A percentile compares a stretch with the other conserved stretches of the same genome.
phyloP scores from a whole-genome alignment of 768 basidiomycete genomes.

The Cystofilobasidium macerans region DNA sequence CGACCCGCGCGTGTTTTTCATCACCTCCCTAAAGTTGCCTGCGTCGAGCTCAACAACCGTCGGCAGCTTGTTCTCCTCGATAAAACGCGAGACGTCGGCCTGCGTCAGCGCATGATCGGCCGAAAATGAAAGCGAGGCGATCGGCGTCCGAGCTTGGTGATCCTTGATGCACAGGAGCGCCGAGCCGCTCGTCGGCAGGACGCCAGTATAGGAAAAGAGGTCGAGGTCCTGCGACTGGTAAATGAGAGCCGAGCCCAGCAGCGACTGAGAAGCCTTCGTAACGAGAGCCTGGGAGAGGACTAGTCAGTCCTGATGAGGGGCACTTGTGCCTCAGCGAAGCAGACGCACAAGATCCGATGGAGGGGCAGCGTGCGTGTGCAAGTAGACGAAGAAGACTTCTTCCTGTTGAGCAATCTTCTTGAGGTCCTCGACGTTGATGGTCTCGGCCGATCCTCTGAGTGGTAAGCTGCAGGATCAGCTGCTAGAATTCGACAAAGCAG shows the following conservation, averaged over 20 bases:
- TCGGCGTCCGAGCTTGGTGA: conserved; percentile 44
- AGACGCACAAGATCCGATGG: conserved; percentile 36
- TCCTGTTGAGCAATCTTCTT: conserved; percentile 42
- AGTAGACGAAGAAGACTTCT: conserved; percentile 52
- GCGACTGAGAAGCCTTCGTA: conserved; percentile 47
- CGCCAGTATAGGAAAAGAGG: conserved; percentile 35
- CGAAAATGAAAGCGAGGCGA: conserved; percentile 29
- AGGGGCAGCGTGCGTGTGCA: conserved; percentile 41
- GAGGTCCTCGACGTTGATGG: conserved; percentile 36
- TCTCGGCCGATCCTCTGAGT: conserved; percentile 16
- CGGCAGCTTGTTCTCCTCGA: conserved; percentile 60
- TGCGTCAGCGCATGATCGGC: conserved; percentile 26
- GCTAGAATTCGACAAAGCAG: background rate
- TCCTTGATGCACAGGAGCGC: conserved; percentile 55
- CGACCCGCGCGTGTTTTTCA: conserved; percentile 65
- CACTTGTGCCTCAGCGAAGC: background rate
- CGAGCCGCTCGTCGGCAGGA: conserved; percentile 34
- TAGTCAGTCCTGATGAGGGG: background rate
- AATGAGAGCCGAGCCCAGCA: conserved; percentile 44
- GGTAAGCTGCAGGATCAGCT: background rate
- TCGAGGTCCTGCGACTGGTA: conserved; percentile 41
- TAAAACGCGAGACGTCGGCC: conserved; percentile 47
- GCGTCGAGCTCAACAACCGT: conserved; percentile 61
- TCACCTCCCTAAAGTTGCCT: conserved; percentile 69
- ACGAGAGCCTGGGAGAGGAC: conserved; percentile 44